Percentiles rank a stretch among this genome's conserved stretches.
These are phyloP conservation scores for Herpetospermum pedunculosum DNA, from an alignment of 306 rosid species.

Conservation along the genomic window DNA sequence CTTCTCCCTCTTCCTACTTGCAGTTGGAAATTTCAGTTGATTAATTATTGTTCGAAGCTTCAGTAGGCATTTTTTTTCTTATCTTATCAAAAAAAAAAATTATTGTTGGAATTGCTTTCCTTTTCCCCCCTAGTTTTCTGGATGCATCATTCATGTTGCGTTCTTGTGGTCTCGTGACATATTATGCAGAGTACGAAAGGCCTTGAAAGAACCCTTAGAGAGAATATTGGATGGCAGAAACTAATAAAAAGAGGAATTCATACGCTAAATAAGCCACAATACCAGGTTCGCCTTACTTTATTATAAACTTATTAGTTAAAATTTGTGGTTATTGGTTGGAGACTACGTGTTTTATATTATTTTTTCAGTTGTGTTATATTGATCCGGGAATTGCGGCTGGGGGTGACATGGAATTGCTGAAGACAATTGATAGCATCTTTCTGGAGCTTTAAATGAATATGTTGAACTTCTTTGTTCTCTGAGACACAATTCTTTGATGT, in stretches of 20 bases:
- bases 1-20: not conserved
- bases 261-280: conserved; percentile 62
- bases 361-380: conserved; percentile 66
- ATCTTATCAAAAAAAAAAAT: no score
- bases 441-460: conserved; percentile 38
- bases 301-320: not conserved
- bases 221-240: conserved; percentile 57
- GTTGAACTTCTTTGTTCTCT: conserved; percentile 8
- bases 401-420: conserved; percentile 50
- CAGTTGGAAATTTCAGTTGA: not conserved
- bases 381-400: conserved; percentile 56
- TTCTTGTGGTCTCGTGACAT: conserved; percentile 16
- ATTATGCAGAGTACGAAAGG: conserved; percentile 40
- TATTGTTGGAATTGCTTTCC: not conserved
- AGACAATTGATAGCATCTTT: conserved; percentile 52
- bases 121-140: not conserved
- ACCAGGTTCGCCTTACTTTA: conserved; percentile 41
- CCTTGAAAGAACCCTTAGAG: conserved; percentile 45
- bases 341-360: not conserved
- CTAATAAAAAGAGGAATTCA: conserved; percentile 58
- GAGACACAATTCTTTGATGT: not conserved
- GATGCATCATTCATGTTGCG: not conserved
- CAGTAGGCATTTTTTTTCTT: no score
- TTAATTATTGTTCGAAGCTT: not conserved
- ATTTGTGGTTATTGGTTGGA: not conserved